Evolutionary conservation across 148 eudicot species (phyloP).

Genomic region (Fagopyrum homotropicum): DNA sequence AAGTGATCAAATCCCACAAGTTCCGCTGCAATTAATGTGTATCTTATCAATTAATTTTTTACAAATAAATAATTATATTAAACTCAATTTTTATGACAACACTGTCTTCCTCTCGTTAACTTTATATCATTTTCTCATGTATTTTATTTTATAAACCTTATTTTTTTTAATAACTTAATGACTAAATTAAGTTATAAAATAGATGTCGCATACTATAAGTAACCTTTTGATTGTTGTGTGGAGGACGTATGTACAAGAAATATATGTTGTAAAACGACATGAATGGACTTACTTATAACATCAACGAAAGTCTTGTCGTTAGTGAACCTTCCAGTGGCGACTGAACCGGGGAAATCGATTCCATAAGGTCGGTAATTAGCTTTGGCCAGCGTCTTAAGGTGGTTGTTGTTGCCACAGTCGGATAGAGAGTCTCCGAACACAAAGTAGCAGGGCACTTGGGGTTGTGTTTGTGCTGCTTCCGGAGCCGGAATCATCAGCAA

Average conservation of each 20-base stretch:
- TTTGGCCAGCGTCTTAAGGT: constrained; percentile 22
- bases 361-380: constrained; percentile 40
- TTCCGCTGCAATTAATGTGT: background rate
- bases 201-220: no score
- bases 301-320: constrained; percentile 32
- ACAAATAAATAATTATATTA: no score
- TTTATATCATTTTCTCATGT: no score
- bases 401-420: constrained; percentile 37
- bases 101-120: no score
- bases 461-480: background rate
- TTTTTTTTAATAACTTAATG: no score
- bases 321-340: constrained; percentile 32
- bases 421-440: constrained; percentile 43
- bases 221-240: no score
- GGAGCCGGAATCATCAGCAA: background rate
- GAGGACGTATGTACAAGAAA: no score
- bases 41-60: no score
- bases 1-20: constrained; percentile 3
- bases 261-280: no score
- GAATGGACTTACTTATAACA: constrained; percentile 24
- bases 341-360: constrained; percentile 25
- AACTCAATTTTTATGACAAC: no score
- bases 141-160: no score
- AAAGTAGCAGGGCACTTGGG: constrained; percentile 34
- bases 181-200: no score